phyloP scores from a whole-genome alignment of 768 basidiomycete genomes.

The Mycena vulgaris region DNA sequence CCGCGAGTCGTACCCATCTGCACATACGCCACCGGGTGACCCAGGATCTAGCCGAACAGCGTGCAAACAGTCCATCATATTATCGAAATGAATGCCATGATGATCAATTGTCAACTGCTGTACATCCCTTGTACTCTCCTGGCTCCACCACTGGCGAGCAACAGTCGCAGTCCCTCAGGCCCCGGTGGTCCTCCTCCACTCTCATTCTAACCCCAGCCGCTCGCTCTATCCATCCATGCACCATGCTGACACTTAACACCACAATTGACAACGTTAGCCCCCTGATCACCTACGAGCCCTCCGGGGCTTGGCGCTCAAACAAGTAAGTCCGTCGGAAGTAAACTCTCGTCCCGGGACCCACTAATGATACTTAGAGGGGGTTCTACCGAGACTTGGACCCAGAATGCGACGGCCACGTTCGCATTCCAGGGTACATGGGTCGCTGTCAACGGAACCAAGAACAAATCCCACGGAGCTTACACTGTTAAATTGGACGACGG shows the following conservation, averaged over 20 bases:
- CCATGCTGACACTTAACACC: conserved; percentile 26
- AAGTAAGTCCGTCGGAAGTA: conserved; percentile 26
- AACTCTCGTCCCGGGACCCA: neutral
- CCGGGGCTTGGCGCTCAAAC: conserved; percentile 22
- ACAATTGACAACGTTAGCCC: conserved; percentile 33
- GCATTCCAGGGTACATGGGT: conserved; percentile 24
- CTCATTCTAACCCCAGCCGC: conserved; percentile 1
- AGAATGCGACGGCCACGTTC: conserved; percentile 19
- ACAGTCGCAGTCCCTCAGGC: conserved; percentile 17
- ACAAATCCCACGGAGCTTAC: conserved; percentile 11
- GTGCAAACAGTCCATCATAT: neutral
- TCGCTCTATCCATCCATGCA: conserved; percentile 2
- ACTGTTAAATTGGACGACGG: conserved; percentile 28
- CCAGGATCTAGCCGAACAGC: conserved; percentile 10
- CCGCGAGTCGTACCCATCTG: conserved; percentile 2
- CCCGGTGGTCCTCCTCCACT: conserved; percentile 30
- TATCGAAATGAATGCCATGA: neutral
- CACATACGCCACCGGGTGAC: conserved; percentile 10
- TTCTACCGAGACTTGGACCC: neutral
- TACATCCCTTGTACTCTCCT: neutral
- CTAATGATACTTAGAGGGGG: conserved; percentile 5
- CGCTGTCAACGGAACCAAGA: conserved; percentile 25
- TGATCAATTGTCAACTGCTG: conserved; percentile 22
- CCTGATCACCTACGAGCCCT: conserved; percentile 23
- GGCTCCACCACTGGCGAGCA: neutral